phyloP scores from a whole-genome alignment of 805 yeast genomes.

The Isabelozyma rhagii region DNA sequence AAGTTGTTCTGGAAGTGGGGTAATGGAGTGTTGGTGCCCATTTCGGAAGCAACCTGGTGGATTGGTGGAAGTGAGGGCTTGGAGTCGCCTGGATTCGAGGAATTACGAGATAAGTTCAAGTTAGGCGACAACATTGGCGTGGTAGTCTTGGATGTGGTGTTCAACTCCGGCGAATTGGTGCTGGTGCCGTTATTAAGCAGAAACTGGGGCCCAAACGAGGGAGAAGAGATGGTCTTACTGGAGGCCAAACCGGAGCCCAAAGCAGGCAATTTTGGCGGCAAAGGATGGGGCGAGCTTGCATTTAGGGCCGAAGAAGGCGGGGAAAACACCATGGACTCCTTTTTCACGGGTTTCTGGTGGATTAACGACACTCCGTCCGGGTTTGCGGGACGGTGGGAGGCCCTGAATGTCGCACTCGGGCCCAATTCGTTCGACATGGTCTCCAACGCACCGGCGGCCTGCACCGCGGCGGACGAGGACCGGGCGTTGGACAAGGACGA shows the following conservation, averaged over 20 bases:
- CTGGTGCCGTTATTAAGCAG: constrained; percentile 15
- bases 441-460: constrained; percentile 44
- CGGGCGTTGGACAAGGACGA: constrained; percentile 42
- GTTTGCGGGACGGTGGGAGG: constrained; percentile 5
- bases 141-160: constrained; percentile 6
- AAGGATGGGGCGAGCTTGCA: constrained; percentile 13
- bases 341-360: constrained; percentile 18
- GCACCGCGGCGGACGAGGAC: constrained; percentile 19
- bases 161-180: neutral
- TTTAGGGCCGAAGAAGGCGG: constrained; percentile 38
- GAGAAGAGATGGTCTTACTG: constrained; percentile 28
- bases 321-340: constrained; percentile 15
- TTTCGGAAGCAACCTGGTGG: constrained; percentile 17
- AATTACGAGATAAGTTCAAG: constrained; percentile 25
- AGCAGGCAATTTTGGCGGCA: constrained; percentile 29
- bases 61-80: constrained; percentile 22
- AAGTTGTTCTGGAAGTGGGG: constrained; percentile 24
- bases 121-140: constrained; percentile 15
- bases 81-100: constrained; percentile 8
- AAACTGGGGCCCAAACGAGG: constrained; percentile 47
- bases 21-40: constrained; percentile 14
- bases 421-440: constrained; percentile 43
- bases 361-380: constrained; percentile 30
- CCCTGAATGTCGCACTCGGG: constrained; percentile 40
- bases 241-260: constrained; percentile 14